Percentiles rank a stretch among this genome's conserved stretches.
Evolutionary conservation across 257 asterid species (phyloP).

Genomic region (Forsythia suspensa): DNA sequence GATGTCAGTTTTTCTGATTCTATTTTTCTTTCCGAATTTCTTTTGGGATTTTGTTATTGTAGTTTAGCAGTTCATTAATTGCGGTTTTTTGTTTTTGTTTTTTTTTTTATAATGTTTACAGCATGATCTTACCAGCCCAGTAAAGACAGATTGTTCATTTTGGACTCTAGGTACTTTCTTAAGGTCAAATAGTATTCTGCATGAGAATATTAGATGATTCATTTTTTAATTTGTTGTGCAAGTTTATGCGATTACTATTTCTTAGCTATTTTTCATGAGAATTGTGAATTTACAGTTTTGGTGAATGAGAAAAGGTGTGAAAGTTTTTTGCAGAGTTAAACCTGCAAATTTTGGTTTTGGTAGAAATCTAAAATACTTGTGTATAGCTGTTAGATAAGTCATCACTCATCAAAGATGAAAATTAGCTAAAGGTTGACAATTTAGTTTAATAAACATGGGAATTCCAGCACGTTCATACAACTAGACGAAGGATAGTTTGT

Average conservation of each 20-base stretch:
- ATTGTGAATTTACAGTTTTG: not conserved
- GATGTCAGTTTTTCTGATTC: constrained; percentile 43
- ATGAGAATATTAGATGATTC: not conserved
- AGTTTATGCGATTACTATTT: not conserved
- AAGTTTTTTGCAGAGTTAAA: not conserved
- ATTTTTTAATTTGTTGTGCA: not conserved
- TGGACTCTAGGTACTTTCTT: constrained; percentile 86
- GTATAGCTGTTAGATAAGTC: not conserved
- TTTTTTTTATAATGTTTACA: constrained; percentile 22
- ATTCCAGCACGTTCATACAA: not conserved
- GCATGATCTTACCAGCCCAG: constrained; percentile 81
- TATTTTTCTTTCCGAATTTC: not conserved
- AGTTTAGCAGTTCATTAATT: not conserved
- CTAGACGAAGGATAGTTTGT: not conserved
- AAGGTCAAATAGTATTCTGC: not conserved
- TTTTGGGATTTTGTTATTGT: constrained; percentile 1
- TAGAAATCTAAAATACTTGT: not conserved
- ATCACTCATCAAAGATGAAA: not conserved
- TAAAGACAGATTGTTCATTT: constrained; percentile 89
- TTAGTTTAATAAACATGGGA: not conserved
- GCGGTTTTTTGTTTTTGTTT: not conserved
- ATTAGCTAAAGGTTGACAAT: not conserved
- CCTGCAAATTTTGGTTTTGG: not conserved
- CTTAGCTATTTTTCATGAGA: not conserved
- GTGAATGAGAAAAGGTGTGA: not conserved